Base-by-base conservation (phyloP, 768 basidiomycete species). In the Hortiboletus flavorubellus region DNA sequence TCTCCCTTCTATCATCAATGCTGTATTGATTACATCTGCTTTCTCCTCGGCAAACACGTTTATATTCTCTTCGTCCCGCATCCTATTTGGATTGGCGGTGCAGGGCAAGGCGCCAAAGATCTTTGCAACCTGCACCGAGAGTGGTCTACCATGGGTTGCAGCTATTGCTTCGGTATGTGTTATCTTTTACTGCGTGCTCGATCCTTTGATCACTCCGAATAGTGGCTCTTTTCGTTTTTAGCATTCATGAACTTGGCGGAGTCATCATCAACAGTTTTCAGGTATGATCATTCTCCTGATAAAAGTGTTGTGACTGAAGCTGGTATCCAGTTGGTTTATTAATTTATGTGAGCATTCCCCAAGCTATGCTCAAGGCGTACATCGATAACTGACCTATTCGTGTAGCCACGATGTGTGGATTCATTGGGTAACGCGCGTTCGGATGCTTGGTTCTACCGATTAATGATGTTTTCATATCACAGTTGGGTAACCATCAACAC, bases 1-100 rank as follows among this genome's bases (percentile, higher is more conserved):
- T 10, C 74, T 89, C 33, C 83, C 83, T 7, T 81, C 82, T 44
- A 80, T 92, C 63, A 78, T 92, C 69, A 92, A 92, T 64, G 89
- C 82, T 11, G 77, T 75, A 51, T 75, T 91, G 63, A 80, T 92
- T 65, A 81, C 89, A 5, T 80, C 80, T 59, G 85, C 86, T 4
- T 85, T 88, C 75, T 88, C 86, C 29, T 84, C 87, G 15, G 84
- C 80, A 49, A 89, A 85, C 70, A 74, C 76, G 60, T 86, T 51
- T 18, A 2, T 66, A 4, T 67, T 67, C 26, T 37, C 64, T n/a
- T 62, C 75, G 14, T 78, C 76, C 16, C 77, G 78, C 47, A 69
- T 78, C 43, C 60, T 79, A 29, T 78, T 74, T 49, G 75, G 73
- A 21, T 56, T 77, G 64, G 81, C 84, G 2, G 69, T 80, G 41